phyloP scores from a whole-genome alignment of 2,329 filamentous ascomycete genomes.

The Blastomyces gilchristii region DNA sequence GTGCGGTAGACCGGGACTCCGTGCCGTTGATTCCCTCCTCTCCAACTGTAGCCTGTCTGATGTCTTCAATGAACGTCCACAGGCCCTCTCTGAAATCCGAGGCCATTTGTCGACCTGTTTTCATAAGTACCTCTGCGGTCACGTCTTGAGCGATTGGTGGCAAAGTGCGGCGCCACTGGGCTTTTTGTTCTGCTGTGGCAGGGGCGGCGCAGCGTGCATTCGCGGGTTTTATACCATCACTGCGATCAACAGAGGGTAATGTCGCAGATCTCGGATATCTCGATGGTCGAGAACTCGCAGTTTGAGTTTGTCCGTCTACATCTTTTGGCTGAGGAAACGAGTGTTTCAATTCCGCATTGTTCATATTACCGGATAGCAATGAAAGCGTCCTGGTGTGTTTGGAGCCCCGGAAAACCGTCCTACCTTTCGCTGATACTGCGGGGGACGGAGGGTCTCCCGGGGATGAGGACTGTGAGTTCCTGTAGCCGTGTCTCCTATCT shows the following conservation, averaged over 20 bases:
- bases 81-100: slow-evolving; percentile 82
- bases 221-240: slow-evolving; percentile 14
- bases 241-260: slow-evolving; percentile 32
- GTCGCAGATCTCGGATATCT: slow-evolving; percentile 33
- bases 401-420: slow-evolving; percentile 59
- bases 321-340: slow-evolving; percentile 13
- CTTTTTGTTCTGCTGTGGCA: slow-evolving; percentile 28
- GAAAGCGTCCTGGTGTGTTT: slow-evolving; percentile 60
- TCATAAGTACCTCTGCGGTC: slow-evolving; percentile 40
- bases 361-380: slow-evolving; percentile 56
- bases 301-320: slow-evolving; percentile 14
- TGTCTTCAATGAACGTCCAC: slow-evolving; percentile 90
- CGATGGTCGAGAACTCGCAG: slow-evolving; percentile 23
- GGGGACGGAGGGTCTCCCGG: slow-evolving; percentile 24
- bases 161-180: slow-evolving; percentile 34
- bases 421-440: slow-evolving; percentile 31
- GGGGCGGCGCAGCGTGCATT: slow-evolving; percentile 17
- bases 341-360: slow-evolving; percentile 16
- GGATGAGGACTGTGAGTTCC: slow-evolving; percentile 41
- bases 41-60: slow-evolving; percentile 88
- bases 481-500: slow-evolving; percentile 61
- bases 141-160: slow-evolving; percentile 33
- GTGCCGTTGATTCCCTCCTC: slow-evolving; percentile 69
- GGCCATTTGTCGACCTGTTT: slow-evolving; percentile 64
- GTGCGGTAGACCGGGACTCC: slow-evolving; percentile 28